phyloP scores from a whole-genome alignment of 192 early-diverging fungal genomes.

The Backusella macrospora region DNA sequence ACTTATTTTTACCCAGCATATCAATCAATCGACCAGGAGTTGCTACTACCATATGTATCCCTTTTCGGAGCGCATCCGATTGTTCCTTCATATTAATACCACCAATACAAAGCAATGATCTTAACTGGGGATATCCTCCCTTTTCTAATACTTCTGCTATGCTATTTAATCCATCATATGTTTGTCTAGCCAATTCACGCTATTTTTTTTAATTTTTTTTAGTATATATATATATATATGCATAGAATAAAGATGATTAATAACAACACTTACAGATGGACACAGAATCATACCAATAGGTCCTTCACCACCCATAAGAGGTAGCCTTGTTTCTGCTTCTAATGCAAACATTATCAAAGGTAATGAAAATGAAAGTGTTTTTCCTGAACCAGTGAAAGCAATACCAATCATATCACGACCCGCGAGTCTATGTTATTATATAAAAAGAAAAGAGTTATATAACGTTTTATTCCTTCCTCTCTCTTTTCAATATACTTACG shows the following conservation, averaged over 20 bases:
- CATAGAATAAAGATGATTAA: not conserved
- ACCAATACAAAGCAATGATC: slow-evolving; percentile 88
- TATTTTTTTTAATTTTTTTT: slow-evolving; percentile 20
- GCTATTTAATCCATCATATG: slow-evolving; percentile 78
- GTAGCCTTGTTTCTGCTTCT: slow-evolving; percentile 87
- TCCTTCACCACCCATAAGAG: slow-evolving; percentile 83
- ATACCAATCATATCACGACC: slow-evolving; percentile 98
- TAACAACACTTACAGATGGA: slow-evolving; percentile 70
- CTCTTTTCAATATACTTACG: slow-evolving; percentile 44
- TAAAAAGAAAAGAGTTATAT: not conserved
- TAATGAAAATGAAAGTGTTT: slow-evolving; percentile 92
- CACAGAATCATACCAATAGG: slow-evolving; percentile 94
- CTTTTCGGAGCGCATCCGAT: slow-evolving; percentile 64
- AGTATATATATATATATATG: not conserved
- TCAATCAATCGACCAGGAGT: slow-evolving; percentile 95
- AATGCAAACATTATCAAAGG: slow-evolving; percentile 93
- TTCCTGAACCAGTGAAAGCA: slow-evolving; percentile 97
- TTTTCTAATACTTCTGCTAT: slow-evolving; percentile 63
- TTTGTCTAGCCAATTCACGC: slow-evolving; percentile 96
- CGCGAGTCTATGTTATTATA: slow-evolving; percentile 49
- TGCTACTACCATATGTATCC: slow-evolving; percentile 93
- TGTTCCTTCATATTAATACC: slow-evolving; percentile 95
- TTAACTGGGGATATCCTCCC: slow-evolving; percentile 72
- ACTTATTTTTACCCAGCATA: slow-evolving; percentile 84
- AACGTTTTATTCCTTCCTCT: not conserved